phyloP scores from a whole-genome alignment of 495 filamentous ascomycete species.

The Xeromyces bisporus region DNA sequence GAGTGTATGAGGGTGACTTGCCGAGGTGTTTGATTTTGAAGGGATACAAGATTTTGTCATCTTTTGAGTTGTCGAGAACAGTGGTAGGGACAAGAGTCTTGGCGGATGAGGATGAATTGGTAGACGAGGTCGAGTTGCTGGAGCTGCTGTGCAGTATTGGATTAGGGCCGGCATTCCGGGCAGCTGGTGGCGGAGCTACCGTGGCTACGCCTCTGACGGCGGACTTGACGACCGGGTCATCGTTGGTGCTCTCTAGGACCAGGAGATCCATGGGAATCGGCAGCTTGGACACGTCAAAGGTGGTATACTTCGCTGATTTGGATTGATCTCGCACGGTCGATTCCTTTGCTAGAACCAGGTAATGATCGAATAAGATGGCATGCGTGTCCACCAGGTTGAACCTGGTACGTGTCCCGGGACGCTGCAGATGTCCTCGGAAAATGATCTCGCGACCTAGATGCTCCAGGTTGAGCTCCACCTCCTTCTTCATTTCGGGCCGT shows the following conservation, averaged over 20 bases:
- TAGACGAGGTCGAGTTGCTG: too few species aligned
- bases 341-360: conserved; percentile 79
- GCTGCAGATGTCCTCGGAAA: conserved; percentile 75
- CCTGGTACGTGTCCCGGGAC: conserved; percentile 61
- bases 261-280: conserved; percentile 96
- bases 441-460: conserved; percentile 84
- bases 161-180: conserved; percentile 49
- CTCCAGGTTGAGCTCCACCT: conserved; percentile 73
- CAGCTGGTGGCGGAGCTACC: conserved; percentile 32
- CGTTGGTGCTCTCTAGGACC: conserved; percentile 75
- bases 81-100: conserved; percentile 35
- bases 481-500: conserved; percentile 65
- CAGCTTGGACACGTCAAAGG: conserved; percentile 88
- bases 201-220: conserved; percentile 55
- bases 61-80: conserved; percentile 34
- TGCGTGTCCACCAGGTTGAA: conserved; percentile 87
- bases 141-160: too few species aligned
- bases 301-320: conserved; percentile 54
- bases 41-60: conserved; percentile 77
- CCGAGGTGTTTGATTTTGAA: conserved; percentile 97
- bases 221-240: conserved; percentile 78
- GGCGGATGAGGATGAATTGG: conserved; percentile 23
- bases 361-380: conserved; percentile 90
- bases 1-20: conserved; percentile 59
- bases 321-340: conserved; percentile 46